Conservation (phyloP, 2,329 filamentous ascomycete genomes). For the Sporothrix luriei region DNA sequence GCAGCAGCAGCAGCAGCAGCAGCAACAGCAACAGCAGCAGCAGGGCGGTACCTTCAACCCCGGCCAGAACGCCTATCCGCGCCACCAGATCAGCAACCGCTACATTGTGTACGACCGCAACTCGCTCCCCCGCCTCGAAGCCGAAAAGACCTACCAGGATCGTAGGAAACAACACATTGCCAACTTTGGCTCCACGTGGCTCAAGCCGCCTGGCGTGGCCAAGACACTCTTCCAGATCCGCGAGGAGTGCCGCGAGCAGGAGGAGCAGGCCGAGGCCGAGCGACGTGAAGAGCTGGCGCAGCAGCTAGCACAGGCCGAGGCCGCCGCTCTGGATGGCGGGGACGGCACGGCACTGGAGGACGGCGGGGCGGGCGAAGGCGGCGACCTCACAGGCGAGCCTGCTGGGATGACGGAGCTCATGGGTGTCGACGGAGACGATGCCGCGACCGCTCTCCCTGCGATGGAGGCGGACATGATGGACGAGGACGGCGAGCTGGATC, state of each 20-base stretch:
- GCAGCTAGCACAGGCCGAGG: constrained; percentile 69
- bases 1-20: constrained; percentile 34
- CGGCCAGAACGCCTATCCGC: constrained; percentile 36
- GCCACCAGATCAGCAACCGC: constrained; percentile 39
- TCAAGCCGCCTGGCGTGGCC: constrained; percentile 80
- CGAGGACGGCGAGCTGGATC: constrained; percentile 60
- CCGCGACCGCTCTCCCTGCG: constrained; percentile 45
- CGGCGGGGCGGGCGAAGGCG: constrained; percentile 1
- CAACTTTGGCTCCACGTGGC: constrained; percentile 86
- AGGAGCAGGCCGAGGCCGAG: constrained; percentile 78
- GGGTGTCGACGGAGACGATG: constrained; percentile 46
- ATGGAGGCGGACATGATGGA: constrained; percentile 53
- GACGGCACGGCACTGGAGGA: background rate
- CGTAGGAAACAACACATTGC: constrained; percentile 79
- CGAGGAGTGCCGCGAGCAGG: constrained; percentile 84
- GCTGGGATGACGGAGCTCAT: constrained; percentile 58
- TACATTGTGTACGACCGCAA: constrained; percentile 54
- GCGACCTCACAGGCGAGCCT: constrained; percentile 70
- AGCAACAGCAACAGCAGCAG: constrained; percentile 32
- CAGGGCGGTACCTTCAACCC: constrained; percentile 39
- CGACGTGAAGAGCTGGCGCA: constrained; percentile 70
- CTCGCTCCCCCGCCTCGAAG: constrained; percentile 67
- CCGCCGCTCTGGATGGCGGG: constrained; percentile 25
- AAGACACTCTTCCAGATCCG: constrained; percentile 90
- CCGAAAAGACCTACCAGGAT: constrained; percentile 76